Conservation (phyloP, 192 early-diverging fungal species). For the Linnemannia exigua region DNA sequence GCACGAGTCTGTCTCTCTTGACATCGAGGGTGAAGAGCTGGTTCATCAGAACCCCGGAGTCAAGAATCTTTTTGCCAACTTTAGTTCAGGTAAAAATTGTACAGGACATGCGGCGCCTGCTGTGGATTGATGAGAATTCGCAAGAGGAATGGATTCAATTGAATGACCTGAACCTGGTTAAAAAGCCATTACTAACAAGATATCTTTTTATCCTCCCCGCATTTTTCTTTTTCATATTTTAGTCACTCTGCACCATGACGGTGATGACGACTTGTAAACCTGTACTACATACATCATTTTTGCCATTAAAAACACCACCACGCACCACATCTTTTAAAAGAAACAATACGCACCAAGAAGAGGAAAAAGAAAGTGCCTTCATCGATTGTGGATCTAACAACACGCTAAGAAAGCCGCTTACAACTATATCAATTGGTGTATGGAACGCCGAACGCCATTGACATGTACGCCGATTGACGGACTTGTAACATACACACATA, state of each 20-base stretch:
- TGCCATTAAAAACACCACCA: conserved; percentile 12
- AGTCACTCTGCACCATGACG: conserved; percentile 73
- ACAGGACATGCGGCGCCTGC: neutral
- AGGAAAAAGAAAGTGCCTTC: no score
- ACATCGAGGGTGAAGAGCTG: conserved; percentile 74
- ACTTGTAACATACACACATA: no score
- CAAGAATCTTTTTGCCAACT: conserved; percentile 74
- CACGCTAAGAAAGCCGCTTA: no score
- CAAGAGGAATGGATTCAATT: neutral
- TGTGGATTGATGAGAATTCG: neutral
- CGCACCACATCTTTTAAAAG: neutral
- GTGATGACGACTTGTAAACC: conserved; percentile 62
- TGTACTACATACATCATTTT: conserved; percentile 13
- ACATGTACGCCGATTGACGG: no score
- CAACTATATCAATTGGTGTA: no score
- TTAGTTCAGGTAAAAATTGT: conserved; percentile 66
- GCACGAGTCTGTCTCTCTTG: conserved; percentile 75
- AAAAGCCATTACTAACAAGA: neutral
- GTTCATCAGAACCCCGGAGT: conserved; percentile 51
- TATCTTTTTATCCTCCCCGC: conserved; percentile 9
- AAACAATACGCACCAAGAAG: no score
- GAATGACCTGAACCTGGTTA: neutral
- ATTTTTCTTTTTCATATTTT: neutral
- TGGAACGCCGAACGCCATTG: no score
- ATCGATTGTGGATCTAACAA: no score